phyloP scores from a whole-genome alignment of 805 yeast species.

The Metschnikowia arizonensis region DNA sequence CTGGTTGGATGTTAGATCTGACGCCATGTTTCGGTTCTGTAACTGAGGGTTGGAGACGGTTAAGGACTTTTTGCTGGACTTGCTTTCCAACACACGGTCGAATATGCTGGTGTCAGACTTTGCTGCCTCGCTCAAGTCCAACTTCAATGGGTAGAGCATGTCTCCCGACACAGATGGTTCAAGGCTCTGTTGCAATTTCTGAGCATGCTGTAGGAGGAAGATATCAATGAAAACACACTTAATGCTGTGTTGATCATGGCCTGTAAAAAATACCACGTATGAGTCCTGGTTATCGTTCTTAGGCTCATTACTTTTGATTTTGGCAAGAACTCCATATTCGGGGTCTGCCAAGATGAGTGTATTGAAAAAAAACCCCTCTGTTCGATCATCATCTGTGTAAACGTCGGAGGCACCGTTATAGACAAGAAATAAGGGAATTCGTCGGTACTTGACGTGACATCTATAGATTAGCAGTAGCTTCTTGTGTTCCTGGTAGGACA shows the following conservation, averaged over 20 bases:
- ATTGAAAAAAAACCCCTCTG: constrained; percentile 15
- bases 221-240: constrained; percentile 22
- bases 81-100: constrained; percentile 33
- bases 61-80: constrained; percentile 18
- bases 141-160: constrained; percentile 7
- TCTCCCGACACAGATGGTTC: background rate
- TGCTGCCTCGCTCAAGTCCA: constrained; percentile 1
- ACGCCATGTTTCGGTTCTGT: constrained; percentile 7
- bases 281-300: constrained; percentile 6
- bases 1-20: constrained; percentile 24
- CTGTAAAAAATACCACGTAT: constrained; percentile 26
- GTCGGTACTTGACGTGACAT: constrained; percentile 9
- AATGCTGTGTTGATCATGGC: constrained; percentile 11
- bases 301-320: background rate
- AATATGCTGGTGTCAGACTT: constrained; percentile 25
- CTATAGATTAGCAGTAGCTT: constrained; percentile 4
- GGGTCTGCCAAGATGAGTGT: constrained; percentile 3
- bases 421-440: constrained; percentile 16
- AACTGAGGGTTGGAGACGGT: constrained; percentile 7
- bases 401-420: constrained; percentile 17
- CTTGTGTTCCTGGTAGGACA: background rate
- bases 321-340: constrained; percentile 12
- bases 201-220: constrained; percentile 12
- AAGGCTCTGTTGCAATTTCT: background rate
- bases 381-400: constrained; percentile 9